phyloP scores from a whole-genome alignment of 2,329 filamentous ascomycete genomes.

The Chrysosporium queenslandicum region DNA sequence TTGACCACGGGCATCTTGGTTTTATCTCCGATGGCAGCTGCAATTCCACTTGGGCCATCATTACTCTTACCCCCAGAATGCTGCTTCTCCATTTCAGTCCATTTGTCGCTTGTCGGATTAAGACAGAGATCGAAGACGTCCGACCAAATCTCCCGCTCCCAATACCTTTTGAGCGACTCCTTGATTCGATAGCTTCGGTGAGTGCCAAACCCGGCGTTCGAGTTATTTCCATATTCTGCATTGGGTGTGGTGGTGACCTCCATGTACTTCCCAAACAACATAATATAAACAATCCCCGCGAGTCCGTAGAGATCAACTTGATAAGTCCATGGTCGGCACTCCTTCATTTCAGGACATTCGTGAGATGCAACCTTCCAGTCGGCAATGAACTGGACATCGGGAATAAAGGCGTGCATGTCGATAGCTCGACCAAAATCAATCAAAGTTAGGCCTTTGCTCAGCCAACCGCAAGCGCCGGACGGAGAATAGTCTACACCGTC shows the following conservation, averaged over 20 bases:
- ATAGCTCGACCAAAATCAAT: slow-evolving; percentile 95
- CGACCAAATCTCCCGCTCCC: slow-evolving; percentile 86
- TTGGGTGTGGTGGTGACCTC: slow-evolving; percentile 51
- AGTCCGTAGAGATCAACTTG: slow-evolving; percentile 95
- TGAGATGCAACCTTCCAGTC: slow-evolving; percentile 85
- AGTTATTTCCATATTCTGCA: slow-evolving; percentile 25
- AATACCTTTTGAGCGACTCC: slow-evolving; percentile 84
- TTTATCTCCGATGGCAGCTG: slow-evolving; percentile 28
- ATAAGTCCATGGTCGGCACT: slow-evolving; percentile 90
- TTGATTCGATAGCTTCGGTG: slow-evolving; percentile 65
- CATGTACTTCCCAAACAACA: slow-evolving; percentile 93
- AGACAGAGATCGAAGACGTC: slow-evolving; percentile 75
- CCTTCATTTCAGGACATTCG: slow-evolving; percentile 92
- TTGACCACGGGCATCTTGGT: slow-evolving; percentile 60
- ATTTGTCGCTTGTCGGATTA: slow-evolving; percentile 56
- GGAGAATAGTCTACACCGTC: slow-evolving; percentile 52
- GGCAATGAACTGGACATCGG: slow-evolving; percentile 76
- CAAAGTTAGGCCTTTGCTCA: slow-evolving; percentile 64
- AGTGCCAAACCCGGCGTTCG: slow-evolving; percentile 15
- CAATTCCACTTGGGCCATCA: neutral
- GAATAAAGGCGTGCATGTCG: slow-evolving; percentile 75
- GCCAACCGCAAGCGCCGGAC: slow-evolving; percentile 69
- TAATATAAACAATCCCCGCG: slow-evolving; percentile 73
- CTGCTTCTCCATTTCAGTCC: slow-evolving; percentile 48
- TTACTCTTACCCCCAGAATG: neutral